Evolutionary conservation across 2,329 filamentous ascomycete species (phyloP), one percentile per base, ranked within the genome.

Genomic region (Xylariales sp.): DNA sequence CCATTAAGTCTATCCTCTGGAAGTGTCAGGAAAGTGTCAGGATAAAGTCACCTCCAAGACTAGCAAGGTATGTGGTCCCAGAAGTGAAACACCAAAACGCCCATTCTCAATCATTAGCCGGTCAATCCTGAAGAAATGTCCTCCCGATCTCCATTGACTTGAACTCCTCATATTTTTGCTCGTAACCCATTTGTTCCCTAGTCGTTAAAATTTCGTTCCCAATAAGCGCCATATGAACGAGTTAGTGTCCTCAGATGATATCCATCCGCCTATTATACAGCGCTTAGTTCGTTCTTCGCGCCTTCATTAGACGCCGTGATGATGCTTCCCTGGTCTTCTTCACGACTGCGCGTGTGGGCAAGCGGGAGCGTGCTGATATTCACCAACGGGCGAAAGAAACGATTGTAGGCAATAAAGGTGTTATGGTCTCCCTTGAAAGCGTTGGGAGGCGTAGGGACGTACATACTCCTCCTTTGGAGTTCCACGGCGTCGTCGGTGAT

Each of bases 321-420:
- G 3, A 18, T 16, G 6, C 50, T 60, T 3, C n/a, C 36, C 23
- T 62, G 41, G 16, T 64, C 55, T 12, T 64, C 55, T 12, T 68
- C 66, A 49, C 53, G 18, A 32, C 66, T 68, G 7, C 18, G 56
- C 2, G 48, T 59, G 23, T 59, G 68, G 23, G 64, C 62, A 3
- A 69, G 49, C 10, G 70, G 69, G 9, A 72, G 59, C 55, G 58
- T 61, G 36, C 53, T 49, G n/a, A 68, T 43, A 41, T 18, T 64
- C n/a, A 36, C 61, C 10, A 68, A 41, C 1, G 82, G 81, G 7
- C 81, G 75, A 14, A 80, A 83, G 76, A 85, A 85, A 54, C 84
- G 81, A 71, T 85, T 85, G 72, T 83, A 84, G 0, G 81, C 81
- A 43, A 84, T 79, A 58, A 84, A 83, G 3, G 76, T 80, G 3